Evolutionary conservation across 139 green algal genomes (phyloP).

Genomic region (Coccomyxa sp.): DNA sequence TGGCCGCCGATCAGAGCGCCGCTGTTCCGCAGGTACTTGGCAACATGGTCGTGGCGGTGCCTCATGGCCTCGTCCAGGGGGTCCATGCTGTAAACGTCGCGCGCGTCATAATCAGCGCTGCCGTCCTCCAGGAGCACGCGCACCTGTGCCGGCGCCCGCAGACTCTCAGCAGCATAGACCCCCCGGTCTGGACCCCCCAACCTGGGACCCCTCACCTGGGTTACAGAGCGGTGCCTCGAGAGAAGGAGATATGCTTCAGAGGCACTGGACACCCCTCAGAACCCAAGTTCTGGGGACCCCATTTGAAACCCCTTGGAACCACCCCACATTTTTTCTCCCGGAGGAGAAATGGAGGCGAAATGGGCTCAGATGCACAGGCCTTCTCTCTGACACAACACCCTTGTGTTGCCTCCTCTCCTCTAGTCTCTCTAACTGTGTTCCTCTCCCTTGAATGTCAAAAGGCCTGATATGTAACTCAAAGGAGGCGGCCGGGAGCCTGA

Average conservation of each 20-base stretch:
- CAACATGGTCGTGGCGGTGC: neutral
- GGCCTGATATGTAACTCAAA: too few species aligned
- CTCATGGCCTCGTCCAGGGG: constrained; percentile 15
- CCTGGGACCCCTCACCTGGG: neutral
- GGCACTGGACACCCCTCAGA: neutral
- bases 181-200: neutral
- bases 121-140: constrained; percentile 25
- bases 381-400: too few species aligned
- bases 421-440: too few species aligned
- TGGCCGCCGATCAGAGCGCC: neutral
- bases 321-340: too few species aligned
- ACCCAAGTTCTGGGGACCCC: neutral
- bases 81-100: constrained; percentile 13
- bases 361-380: too few species aligned
- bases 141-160: constrained; percentile 2
- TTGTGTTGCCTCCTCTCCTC: too few species aligned
- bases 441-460: too few species aligned
- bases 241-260: neutral
- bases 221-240: neutral
- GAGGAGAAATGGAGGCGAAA: too few species aligned
- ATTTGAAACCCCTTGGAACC: neutral
- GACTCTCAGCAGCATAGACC: neutral
- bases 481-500: too few species aligned
- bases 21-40: neutral
- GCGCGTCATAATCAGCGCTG: constrained; percentile 10